Conservation (phyloP, 2,329 filamentous ascomycete species). For the Trichoderma sp. region DNA sequence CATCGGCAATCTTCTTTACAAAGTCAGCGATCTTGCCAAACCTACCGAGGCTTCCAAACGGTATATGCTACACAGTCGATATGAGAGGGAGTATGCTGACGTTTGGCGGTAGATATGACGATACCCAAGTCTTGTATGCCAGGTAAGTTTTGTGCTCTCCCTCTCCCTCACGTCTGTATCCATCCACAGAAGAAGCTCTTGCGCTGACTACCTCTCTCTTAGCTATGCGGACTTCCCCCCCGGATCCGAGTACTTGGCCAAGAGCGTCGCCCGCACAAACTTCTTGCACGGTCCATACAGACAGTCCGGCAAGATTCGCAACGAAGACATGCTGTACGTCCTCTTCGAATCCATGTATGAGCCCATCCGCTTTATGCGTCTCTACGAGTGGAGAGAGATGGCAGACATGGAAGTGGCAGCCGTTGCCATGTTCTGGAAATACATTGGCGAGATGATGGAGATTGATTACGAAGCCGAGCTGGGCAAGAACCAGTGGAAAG, state of each 20-base stretch:
- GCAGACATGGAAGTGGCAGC: constrained; percentile 67
- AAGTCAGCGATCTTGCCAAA: constrained; percentile 36
- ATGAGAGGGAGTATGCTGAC: background rate
- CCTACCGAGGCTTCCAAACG: constrained; percentile 34
- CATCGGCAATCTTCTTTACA: constrained; percentile 36
- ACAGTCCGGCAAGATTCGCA: constrained; percentile 35
- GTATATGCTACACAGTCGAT: constrained; percentile 21
- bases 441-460: constrained; percentile 65
- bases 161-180: background rate
- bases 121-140: constrained; percentile 38
- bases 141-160: constrained; percentile 28
- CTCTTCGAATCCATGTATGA: constrained; percentile 61
- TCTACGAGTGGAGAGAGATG: constrained; percentile 67
- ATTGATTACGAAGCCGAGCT: constrained; percentile 51
- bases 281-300: constrained; percentile 39
- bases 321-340: constrained; percentile 40
- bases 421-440: constrained; percentile 67
- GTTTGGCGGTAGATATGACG: constrained; percentile 37
- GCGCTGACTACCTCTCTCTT: background rate
- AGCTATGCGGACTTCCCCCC: constrained; percentile 34
- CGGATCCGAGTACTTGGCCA: constrained; percentile 31
- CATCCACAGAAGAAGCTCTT: background rate
- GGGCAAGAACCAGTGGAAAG: constrained; percentile 39
- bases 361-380: constrained; percentile 59
- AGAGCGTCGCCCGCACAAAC: constrained; percentile 40